Base-by-base conservation (phyloP, 2,329 filamentous ascomycete species). In the Arachnomyces sp. region DNA sequence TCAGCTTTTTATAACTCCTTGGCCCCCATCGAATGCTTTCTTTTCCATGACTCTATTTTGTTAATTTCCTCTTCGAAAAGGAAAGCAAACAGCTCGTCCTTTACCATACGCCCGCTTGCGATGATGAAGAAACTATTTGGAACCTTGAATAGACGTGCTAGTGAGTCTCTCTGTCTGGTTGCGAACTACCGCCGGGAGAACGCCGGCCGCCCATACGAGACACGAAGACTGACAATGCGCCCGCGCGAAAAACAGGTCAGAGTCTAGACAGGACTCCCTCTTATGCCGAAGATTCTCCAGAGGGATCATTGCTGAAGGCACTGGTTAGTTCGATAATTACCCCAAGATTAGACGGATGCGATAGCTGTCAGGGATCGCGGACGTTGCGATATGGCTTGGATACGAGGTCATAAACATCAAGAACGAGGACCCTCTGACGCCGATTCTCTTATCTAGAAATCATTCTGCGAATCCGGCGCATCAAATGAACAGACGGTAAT, bases 391-490 rank as follows among this genome's bases (percentile, higher is more conserved):
- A 42, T 33, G 14, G 14, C 25, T 32, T 16, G 30, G 28, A 28
- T 38, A 33, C 37, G 32, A 40, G 4, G 28, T 8, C 9, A 11
- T 13, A 25, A 11, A 34, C 8, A 25, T n/a, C 13, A 17, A n/a
- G n/a, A 28, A 21, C 21, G 25, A 28, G 28, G 16, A 36, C 29
- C 21, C 28, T 36, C 15, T 30, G 30, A 14, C 13, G 16, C 36
- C 40, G 38, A 31, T 34, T 38, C 9, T 39, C 15, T 15, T 13
- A 29, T 43, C 46, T 57, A 89, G 85, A 84, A 74, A 71, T 73
- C 78, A 33, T 94, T 94, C 60, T 93, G 86, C 71, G 83, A 90
- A 65, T 82, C 84, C 36, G 79, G 77, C 47, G 52, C 47, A 21
- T 73, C 75, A 38, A 69, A 75, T 42, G 74, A 76, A 55, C 67